Evolutionary conservation across 2,329 filamentous ascomycete species (phyloP), one percentile per base, ranked within the genome.

Genomic region (Scedosporium minutisporum): DNA sequence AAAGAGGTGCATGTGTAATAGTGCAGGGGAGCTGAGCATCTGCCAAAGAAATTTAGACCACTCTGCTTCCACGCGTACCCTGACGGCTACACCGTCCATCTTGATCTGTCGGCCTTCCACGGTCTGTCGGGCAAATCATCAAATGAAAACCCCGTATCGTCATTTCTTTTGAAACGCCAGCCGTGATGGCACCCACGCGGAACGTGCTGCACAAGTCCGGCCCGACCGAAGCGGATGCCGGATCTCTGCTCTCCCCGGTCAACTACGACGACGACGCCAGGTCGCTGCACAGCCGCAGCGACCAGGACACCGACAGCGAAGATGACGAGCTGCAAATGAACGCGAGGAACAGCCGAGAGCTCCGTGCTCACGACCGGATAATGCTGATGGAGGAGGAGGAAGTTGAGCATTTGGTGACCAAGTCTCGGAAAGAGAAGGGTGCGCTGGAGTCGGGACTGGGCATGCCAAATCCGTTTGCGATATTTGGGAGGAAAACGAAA

Each of bases 341-440:
- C 7, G 86, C 86, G 41, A 82, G 88, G 58, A 89, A 86, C 66
- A 90, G 87, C 69, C 78, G 82, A 62, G 89, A 92, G 71, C 78
- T 91, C 63, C 82, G 85, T 44, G 83, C 84, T 42, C 85, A 89
- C 73, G 89, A 92, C 71, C 80, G 85, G 53, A 80, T 85, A 51
- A 86, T 93, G 0, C 75, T 93, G 67, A 81, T 90, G 68, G 89
- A 92, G 67, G 89, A 93, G 72, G 90, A 93, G 65, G 87, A 90
- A 72, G 77, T 83, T 57, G 84, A 89, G 67, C 79, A 79, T 61
- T 73, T 88, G 57, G 81, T 88, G 25, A 80, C 78, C 55, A 77
- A 82, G 63, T 79, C 78, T 57, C 76, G 83, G 61, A 72, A 74
- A 41, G 78, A 85, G 69, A 71, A 79, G 64, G 76, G 68, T 74